These are phyloP conservation scores for Moringa oleifera DNA, from an alignment of 345 rosid genomes.

Conservation along the genomic window DNA sequence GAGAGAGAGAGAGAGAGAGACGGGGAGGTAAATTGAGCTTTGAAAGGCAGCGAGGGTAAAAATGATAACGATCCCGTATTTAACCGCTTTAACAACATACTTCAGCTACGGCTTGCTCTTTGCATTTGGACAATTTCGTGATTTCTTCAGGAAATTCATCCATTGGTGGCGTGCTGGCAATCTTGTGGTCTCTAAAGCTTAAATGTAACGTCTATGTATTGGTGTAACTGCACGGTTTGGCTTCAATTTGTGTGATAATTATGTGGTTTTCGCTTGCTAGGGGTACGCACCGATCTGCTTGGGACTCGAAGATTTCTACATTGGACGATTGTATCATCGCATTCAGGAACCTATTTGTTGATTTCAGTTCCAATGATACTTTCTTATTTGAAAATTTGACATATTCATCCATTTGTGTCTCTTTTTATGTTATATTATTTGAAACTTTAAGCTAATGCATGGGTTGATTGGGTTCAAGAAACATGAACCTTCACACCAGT, in stretches of 20 bases:
- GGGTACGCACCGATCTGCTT: constrained; percentile 94
- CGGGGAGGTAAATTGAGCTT: no score
- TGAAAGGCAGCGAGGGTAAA: background rate
- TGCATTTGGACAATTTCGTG: constrained; percentile 73
- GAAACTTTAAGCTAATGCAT: no score
- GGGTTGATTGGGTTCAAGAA: no score
- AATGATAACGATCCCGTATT: constrained; percentile 71
- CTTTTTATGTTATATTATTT: no score
- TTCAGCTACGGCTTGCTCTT: constrained; percentile 76
- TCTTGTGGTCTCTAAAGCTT: constrained; percentile 35
- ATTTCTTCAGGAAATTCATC: constrained; percentile 58
- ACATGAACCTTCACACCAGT: no score
- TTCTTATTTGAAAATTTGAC: no score
- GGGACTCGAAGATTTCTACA: constrained; percentile 88
- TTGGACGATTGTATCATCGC: constrained; percentile 73
- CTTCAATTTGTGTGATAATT: background rate
- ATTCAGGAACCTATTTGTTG: no score
- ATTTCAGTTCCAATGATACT: no score
- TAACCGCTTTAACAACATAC: constrained; percentile 67
- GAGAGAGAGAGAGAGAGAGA: no score
- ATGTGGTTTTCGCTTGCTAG: constrained; percentile 17
- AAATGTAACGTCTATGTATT: background rate
- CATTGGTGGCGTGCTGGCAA: constrained; percentile 51
- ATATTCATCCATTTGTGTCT: no score
- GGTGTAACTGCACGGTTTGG: background rate